These are phyloP conservation scores for Chlorella sp. DNA, from an alignment of 139 green algal species.

Conservation along the genomic window DNA sequence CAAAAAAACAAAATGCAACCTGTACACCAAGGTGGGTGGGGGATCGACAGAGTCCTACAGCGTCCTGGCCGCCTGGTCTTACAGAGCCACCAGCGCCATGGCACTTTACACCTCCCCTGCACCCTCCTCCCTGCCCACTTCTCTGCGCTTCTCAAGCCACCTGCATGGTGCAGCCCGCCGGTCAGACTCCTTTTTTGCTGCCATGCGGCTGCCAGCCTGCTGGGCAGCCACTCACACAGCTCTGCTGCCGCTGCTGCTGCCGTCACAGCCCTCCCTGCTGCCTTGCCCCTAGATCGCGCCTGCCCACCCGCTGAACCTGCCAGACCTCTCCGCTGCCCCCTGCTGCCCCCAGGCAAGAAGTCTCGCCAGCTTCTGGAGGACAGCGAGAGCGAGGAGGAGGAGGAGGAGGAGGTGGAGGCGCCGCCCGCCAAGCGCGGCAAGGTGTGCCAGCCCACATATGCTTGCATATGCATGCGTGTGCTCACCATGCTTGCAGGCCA, in stretches of 20 bases:
- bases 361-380: constrained; percentile 28
- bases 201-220: not conserved
- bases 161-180: not conserved
- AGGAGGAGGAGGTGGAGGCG: not conserved
- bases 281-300: no score
- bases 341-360: constrained; percentile 19
- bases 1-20: no score
- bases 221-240: not conserved
- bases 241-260: not conserved
- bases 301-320: not conserved
- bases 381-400: constrained; percentile 35
- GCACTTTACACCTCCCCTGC: no score
- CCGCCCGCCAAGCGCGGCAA: constrained; percentile 17
- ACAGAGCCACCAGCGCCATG: no score
- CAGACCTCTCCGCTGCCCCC: not conserved
- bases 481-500: not conserved
- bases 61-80: no score
- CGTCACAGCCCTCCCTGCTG: not conserved
- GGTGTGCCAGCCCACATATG: not conserved
- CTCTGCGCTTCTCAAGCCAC: not conserved
- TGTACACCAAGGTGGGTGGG: no score
- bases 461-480: no score
- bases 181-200: no score
- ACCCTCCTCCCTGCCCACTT: no score
- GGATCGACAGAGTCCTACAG: no score